Evolutionary conservation across 495 filamentous ascomycete genomes (phyloP), one percentile per base, ranked within the genome.

Genomic region (Aspergillus funiculosus): DNA sequence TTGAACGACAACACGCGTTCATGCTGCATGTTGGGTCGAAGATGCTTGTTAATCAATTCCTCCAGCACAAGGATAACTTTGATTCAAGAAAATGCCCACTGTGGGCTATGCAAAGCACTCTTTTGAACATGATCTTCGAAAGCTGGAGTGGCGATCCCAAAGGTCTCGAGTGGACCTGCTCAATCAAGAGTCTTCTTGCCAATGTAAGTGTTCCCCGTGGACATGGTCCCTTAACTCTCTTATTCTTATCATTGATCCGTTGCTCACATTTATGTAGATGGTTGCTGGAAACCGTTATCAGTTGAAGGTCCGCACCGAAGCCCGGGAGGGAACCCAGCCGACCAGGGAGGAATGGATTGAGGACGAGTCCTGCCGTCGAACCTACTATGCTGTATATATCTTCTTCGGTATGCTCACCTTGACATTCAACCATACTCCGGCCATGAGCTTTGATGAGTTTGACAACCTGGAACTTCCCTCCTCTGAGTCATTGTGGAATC

Each of bases 71-170:
- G 69, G 90, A 95, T 61, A 95, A 94, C 67, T 96, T 96, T 66
- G 94, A 89, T 74, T 97, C 92, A n/a, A 79, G 89, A 42, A 97
- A 95, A 63, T 98, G 92, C 59, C 92, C 92, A 5, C 69, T 98
- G 21, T 97, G 91, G 89, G 87, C 89, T 27, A 97, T 97, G 86
- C 92, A 97, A 61, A 86, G 86, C 62, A 89, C 88, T 10, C 72
- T 98, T 39, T 73, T 98, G 35, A 98, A 98, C 73, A 97, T 96
- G 92, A 85, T 94, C 53, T 97, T 98, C 64, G 92, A 94, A 27
- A 96, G 91, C 74, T 98, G 92, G 92, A 97, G 94, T 61, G 92
- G 92, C 50, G 92, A 97, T 61, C 79, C 92, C 10, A 97, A 97
- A 68, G 94, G 94, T 17, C 76, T 98, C 5, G 92, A 98, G 64